Base-by-base conservation (phyloP, 306 rosid species). In the Vigna radiata region DNA sequence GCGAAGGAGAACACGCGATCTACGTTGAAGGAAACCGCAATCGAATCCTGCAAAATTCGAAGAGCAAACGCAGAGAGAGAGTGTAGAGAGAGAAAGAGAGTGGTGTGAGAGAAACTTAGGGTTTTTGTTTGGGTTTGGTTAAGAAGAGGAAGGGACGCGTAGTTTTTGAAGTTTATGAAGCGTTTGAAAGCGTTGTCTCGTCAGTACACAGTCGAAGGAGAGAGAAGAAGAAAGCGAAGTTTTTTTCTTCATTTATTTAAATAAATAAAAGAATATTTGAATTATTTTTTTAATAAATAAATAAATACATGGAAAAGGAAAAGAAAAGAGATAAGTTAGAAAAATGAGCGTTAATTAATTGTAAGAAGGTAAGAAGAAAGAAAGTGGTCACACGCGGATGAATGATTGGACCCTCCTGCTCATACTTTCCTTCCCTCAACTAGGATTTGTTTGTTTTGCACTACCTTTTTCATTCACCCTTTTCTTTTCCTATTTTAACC, bases 261-360 rank as follows among this genome's bases (percentile, higher is more conserved):
- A 41, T 67, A 8, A 2, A 7, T 7, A 11, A 17, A 5, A 37
- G 25, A 56, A n/a, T 5, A 6, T 18, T 33, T 56, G n/a, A 73
- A 23, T 19, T 52, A 53, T 65, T 5, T 41, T 0, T 41, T 41
- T 41, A 41, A 29, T 29, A 29, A 27, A 27, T 41, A 43, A 69
- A 55, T 47, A 71, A 50, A 27, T 54, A 14, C 27, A 65, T 48
- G 17, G 21, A 2, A 48, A 48, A 8, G 36, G 44, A 70, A 82
- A 70, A 50, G 62, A 72, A 61, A 55, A 66, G 70, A 83, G 90
- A 92, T 93, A 88, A 87, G 89, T 72, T 84, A 84, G 81, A 88
- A 87, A 90, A 86, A 75, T 84, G 76, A 85, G 78, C 80, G 84
- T 86, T 89, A 84, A 87, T 89, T 89, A 84, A 87, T 72, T 88